These are phyloP conservation scores for Ziziphus jujuba DNA, from an alignment of 306 rosid genomes.

Conservation along the genomic window DNA sequence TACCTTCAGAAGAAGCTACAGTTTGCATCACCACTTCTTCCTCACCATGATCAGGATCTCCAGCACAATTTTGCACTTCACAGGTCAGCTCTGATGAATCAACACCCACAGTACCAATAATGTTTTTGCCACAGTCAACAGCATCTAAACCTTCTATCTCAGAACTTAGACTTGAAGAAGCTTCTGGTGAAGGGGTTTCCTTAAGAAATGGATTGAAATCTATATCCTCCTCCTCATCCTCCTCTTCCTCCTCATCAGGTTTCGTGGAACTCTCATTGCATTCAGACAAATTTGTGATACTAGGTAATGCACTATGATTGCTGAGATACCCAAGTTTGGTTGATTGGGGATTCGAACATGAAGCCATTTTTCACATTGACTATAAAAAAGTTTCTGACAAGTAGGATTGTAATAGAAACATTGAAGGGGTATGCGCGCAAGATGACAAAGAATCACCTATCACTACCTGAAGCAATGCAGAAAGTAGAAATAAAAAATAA, in stretches of 20 bases:
- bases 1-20: conserved; percentile 24
- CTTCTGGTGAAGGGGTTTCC: conserved; percentile 70
- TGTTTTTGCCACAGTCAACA: conserved; percentile 32
- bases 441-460: conserved; percentile 18
- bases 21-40: conserved; percentile 58
- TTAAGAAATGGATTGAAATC: conserved; percentile 80
- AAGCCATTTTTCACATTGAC: conserved; percentile 42
- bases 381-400: conserved; percentile 4
- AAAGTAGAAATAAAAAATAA: conserved; percentile 19
- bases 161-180: conserved; percentile 88
- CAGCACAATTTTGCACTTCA: conserved; percentile 29
- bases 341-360: conserved; percentile 38
- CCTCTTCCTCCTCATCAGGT: conserved; percentile 50
- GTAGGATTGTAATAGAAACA: conserved; percentile 17
- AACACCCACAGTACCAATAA: conserved; percentile 18
- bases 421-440: conserved; percentile 9
- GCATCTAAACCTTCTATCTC: conserved; percentile 73
- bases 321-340: conserved; percentile 29
- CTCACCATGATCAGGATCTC: conserved; percentile 52
- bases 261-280: conserved; percentile 36
- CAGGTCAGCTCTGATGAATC: conserved; percentile 26
- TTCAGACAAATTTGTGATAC: conserved; percentile 14
- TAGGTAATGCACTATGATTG: conserved; percentile 21
- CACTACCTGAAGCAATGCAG: conserved; percentile 33
- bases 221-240: conserved; percentile 69